A percentile compares a stretch with the other conserved stretches of the same genome.
phyloP scores from a whole-genome alignment of 495 filamentous ascomycete species.

The Podospora fimiseda region DNA sequence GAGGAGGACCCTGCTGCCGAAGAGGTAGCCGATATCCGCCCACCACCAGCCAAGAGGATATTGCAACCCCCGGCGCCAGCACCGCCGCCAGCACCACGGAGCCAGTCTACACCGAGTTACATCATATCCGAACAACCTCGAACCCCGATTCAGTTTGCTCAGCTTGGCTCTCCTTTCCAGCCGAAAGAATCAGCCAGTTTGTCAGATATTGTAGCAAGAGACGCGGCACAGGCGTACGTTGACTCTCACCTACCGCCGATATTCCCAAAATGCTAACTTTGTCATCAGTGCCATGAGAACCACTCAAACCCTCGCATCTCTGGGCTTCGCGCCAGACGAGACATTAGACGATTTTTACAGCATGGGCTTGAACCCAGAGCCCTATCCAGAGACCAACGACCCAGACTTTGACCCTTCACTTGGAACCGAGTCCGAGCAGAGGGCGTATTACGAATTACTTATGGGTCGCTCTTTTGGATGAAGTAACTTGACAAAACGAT shows the following conservation, averaged over 20 bases:
- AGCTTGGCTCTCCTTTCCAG: conserved; percentile 2
- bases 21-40: conserved; percentile 7
- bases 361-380: conserved; percentile 33
- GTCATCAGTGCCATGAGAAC: conserved; percentile 13
- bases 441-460: conserved; percentile 32
- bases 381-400: conserved; percentile 15
- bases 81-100: conserved; percentile 1
- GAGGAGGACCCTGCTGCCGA: conserved; percentile 11
- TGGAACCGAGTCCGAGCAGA: conserved; percentile 29
- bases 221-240: conserved; percentile 28
- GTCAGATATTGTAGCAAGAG: conserved; percentile 32
- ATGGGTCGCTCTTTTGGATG: conserved; percentile 27
- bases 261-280: not conserved
- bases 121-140: not conserved
- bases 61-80: conserved; percentile 5
- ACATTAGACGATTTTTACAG: conserved; percentile 33
- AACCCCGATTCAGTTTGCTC: not conserved
- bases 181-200: conserved; percentile 16
- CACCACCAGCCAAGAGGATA: conserved; percentile 14
- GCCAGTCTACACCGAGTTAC: conserved; percentile 10
- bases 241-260: not conserved
- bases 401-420: conserved; percentile 25
- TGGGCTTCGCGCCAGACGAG: conserved; percentile 33
- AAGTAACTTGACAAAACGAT: too few relatives aligned
- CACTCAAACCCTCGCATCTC: conserved; percentile 29